Evolutionary conservation across 129 eudicot species (phyloP).

Genomic region (Escallonia rubra): DNA sequence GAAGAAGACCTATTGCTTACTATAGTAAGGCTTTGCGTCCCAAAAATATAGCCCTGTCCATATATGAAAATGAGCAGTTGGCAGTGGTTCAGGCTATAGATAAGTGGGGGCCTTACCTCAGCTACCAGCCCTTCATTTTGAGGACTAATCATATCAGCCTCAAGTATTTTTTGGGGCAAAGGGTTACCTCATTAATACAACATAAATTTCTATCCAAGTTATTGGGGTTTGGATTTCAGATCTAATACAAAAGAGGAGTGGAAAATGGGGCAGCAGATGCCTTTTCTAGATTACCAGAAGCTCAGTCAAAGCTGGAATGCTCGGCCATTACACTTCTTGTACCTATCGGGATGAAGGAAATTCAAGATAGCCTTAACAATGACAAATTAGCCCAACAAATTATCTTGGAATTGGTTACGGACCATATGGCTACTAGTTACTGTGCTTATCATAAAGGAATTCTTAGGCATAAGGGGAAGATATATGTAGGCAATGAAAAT

Average conservation of each 20-base stretch:
- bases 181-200: not conserved
- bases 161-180: not conserved
- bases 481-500: not conserved
- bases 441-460: too few relatives aligned
- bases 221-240: not conserved
- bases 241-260: not conserved
- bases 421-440: too few relatives aligned
- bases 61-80: not conserved
- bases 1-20: too few relatives aligned
- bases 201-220: slow-evolving; percentile 3
- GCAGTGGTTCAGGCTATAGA: not conserved
- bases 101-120: slow-evolving; percentile 1
- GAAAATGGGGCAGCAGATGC: slow-evolving; percentile 7
- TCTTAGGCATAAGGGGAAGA: not conserved
- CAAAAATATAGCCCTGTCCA: too few relatives aligned
- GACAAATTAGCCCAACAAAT: too few relatives aligned
- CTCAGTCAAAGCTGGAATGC: too few relatives aligned
- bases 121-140: not conserved
- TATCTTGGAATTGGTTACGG: too few relatives aligned
- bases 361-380: too few relatives aligned
- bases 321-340: too few relatives aligned
- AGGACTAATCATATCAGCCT: slow-evolving; percentile 4
- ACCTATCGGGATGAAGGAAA: too few relatives aligned
- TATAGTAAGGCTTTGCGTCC: too few relatives aligned
- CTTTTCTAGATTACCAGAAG: not conserved